phyloP scores from a whole-genome alignment of 176 grass and related monocot genomes.

The Lolium perenne region DNA sequence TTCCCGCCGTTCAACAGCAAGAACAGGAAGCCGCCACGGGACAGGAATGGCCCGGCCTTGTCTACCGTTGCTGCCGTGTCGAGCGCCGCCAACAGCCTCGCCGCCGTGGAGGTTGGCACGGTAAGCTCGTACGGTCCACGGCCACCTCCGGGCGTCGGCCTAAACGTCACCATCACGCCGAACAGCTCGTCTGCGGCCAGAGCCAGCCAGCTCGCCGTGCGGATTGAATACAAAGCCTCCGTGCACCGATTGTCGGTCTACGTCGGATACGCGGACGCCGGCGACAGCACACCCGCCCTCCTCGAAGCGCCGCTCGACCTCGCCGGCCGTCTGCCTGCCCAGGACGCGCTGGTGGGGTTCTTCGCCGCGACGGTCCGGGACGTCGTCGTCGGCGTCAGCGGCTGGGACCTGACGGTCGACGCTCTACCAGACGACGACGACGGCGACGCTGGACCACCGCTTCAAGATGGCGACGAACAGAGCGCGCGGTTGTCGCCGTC shows the following conservation, averaged over 20 bases:
- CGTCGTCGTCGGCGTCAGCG: not conserved
- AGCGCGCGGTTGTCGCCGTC: too few species aligned
- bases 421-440: too few species aligned
- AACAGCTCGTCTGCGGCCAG: not conserved
- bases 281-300: not conserved
- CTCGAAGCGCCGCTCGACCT: not conserved
- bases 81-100: not conserved
- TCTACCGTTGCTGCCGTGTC: not conserved
- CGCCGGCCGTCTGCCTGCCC: not conserved
- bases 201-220: not conserved
- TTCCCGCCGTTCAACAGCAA: not conserved
- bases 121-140: conserved; percentile 16
- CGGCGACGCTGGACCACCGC: too few species aligned
- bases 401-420: not conserved
- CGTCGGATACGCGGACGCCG: not conserved
- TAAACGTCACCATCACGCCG: conserved; percentile 42
- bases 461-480: too few species aligned
- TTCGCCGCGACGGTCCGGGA: not conserved
- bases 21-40: too few species aligned
- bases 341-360: conserved; percentile 12
- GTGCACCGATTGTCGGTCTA: not conserved
- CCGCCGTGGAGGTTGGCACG: not conserved
- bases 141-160: not conserved
- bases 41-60: too few species aligned
- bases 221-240: conserved; percentile 25